Evolutionary conservation across 768 basidiomycete species (phyloP), one percentile per base, ranked within the genome.

Genomic region (Lactarius evosmus): DNA sequence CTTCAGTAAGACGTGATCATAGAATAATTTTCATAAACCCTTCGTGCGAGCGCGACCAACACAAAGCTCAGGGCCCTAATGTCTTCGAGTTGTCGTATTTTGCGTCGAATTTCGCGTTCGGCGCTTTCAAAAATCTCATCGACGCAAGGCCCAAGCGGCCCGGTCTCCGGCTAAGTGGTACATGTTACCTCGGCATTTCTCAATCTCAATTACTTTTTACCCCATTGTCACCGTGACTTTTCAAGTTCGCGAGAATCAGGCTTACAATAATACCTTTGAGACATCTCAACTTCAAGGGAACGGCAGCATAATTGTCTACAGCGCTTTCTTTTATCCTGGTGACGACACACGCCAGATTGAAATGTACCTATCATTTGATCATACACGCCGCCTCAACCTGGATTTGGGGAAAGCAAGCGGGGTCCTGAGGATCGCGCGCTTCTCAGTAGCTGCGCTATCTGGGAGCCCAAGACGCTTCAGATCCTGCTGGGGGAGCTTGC

Each of bases 401-500:
- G 82, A 80, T 71, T 89, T 91, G 0, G 94, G 95, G 76, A 97
- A 97, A 65, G 83, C 79, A 1, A 96, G 80, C 2, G 95, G 95
- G 0, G 85, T 82, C 49, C 76, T 83, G 60, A 98, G 78, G 0
- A 88, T 77, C 0, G 94, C 95, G 58, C 87, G 81, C 71, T 89
- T 90, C 46, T 80, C 80, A 40, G 82, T 83, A 8, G 80, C 85
- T 3, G 83, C 84, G 34, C 78, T 80, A 52, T 86, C 81, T 0
- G 87, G 80, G 22, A 94, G 75, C 11, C 91, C 89, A 40, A 90
- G 78, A 65, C 81, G 79, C 62, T 85, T 84, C 7, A 93, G 80
- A 66, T 95, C 91, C 17, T 80, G 79, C 8, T 81, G 76, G 2
- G 78, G 75, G 27, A 89, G 74, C 51, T 82, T 78, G 53, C 77